Conservation (phyloP, 2,329 filamentous ascomycete species). For the Arachnopeziza araneosa region DNA sequence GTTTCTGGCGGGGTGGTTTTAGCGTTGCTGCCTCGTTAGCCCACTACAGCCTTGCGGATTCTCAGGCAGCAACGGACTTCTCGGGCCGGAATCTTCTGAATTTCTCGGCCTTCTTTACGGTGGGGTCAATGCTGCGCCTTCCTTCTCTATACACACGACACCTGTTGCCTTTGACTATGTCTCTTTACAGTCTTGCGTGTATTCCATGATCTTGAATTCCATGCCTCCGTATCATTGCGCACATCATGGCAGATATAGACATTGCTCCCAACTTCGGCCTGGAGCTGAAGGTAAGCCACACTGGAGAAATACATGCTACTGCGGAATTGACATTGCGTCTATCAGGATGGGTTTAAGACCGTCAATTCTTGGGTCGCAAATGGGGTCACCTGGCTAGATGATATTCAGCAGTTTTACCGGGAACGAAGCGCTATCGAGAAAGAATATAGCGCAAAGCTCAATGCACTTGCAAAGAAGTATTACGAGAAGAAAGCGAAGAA, state of each 20-base stretch:
- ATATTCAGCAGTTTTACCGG: conserved; percentile 95
- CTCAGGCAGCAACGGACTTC: background rate
- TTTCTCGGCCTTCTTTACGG: conserved; percentile 9
- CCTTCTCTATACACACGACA: background rate
- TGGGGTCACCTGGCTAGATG: conserved; percentile 91
- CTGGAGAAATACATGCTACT: background rate
- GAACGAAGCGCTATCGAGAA: conserved; percentile 93
- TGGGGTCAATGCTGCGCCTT: background rate
- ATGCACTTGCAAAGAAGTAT: conserved; percentile 86
- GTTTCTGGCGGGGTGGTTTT: background rate
- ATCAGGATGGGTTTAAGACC: conserved; percentile 90
- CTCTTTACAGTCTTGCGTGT: conserved; percentile 6
- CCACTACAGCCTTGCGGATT: background rate
- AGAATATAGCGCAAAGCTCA: conserved; percentile 88
- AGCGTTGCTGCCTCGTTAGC: background rate
- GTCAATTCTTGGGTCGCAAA: conserved; percentile 87
- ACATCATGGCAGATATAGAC: conserved; percentile 73
- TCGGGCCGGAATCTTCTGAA: background rate
- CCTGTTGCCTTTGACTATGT: conserved; percentile 11
- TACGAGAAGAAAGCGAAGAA: conserved; percentile 95
- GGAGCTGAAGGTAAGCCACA: conserved; percentile 73
- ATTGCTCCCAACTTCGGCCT: conserved; percentile 81
- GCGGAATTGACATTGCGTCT: conserved; percentile 9
- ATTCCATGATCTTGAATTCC: conserved; percentile 18
- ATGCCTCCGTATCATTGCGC: conserved; percentile 6